Evolutionary conservation across 1,139 yeast genomes (phyloP), one percentile per base, ranked within the genome.

Genomic region (Lodderomyces jiufengensis): DNA sequence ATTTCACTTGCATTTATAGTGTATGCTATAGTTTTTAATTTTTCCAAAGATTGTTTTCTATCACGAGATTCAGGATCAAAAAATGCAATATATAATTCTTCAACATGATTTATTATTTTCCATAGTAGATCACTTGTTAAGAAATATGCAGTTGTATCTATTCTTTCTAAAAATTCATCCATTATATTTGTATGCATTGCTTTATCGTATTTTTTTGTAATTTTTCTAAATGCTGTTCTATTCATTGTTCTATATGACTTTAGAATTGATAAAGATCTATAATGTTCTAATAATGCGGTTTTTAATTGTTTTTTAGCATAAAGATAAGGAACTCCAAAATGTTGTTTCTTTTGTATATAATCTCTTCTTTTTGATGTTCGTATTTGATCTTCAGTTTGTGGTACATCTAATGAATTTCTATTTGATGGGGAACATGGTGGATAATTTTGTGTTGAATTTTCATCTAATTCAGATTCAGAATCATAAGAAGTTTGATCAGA

Each of bases 191-290:
- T 27, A 27, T 27, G 15, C 12, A 83, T 71, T 3, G 82, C 68
- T 51, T 92, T 92, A 60, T 92, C 98, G 54, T 77, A 88, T 57
- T 92, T 92, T 53, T 92, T 92, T 38, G 88, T 71, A 52, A 92
- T 80, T 51, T 92, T 92, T 39, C 96, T 73, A 50, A 90, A 79
- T 0, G 95, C 98, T 0, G 95, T 88, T 25, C 88, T 71, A 57
- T 92, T 92, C 47, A 90, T 60, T 30, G 80, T 70, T 44, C 86
- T 72, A 55, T 80, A 92, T 1, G 94, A 84, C 47, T 80, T 79
- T 37, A 92, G 66, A 31, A 92, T 67, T 45, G 90, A 88, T 42
- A 92, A 63, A 8, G 85, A 78, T 38, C 95, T 70, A 57, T 90
- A 92, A 47, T 76, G 82, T 51, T 90, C 97, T 39, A 81, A 65